Percentiles rank a stretch among this genome's conserved stretches.
Evolutionary conservation across 371 early-diverging fungal species (phyloP).

Genomic region (Lichtheimia corymbifera): DNA sequence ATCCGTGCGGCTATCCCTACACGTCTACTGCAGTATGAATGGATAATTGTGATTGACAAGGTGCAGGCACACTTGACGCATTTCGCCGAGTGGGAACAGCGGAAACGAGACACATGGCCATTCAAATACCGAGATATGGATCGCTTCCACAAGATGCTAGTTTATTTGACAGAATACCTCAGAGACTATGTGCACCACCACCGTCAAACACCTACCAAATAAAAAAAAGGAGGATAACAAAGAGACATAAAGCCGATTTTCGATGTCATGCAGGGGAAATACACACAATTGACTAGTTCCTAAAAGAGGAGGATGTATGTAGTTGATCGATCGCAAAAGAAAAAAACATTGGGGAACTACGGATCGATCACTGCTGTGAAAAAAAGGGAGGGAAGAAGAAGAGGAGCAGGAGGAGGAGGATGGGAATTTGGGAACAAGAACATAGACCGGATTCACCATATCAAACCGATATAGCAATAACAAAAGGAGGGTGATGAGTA

Average conservation of each 20-base stretch:
- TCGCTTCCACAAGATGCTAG: conserved; percentile 5
- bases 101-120: conserved; percentile 34
- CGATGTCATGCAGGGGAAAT: neutral
- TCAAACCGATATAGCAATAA: too few relatives aligned
- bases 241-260: neutral
- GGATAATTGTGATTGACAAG: conserved; percentile 20
- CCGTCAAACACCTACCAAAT: neutral
- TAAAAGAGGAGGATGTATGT: too few relatives aligned
- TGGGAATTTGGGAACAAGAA: too few relatives aligned
- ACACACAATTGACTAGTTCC: neutral
- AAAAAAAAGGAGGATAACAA: neutral
- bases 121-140: conserved; percentile 12
- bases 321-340: too few relatives aligned
- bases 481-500: too few relatives aligned
- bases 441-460: too few relatives aligned
- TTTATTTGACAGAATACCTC: neutral
- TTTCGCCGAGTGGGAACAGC: conserved; percentile 41
- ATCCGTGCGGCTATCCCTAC: conserved; percentile 23
- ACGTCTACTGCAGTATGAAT: conserved; percentile 25
- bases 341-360: too few relatives aligned
- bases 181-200: conserved; percentile 5
- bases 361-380: too few relatives aligned
- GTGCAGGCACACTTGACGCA: conserved; percentile 30
- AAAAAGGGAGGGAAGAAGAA: too few relatives aligned
- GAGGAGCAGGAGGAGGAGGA: too few relatives aligned